Evolutionary conservation across 2,329 filamentous ascomycete genomes (phyloP), one percentile per base, ranked within the genome.

Genomic region (Byssoonygena ceratinophila): DNA sequence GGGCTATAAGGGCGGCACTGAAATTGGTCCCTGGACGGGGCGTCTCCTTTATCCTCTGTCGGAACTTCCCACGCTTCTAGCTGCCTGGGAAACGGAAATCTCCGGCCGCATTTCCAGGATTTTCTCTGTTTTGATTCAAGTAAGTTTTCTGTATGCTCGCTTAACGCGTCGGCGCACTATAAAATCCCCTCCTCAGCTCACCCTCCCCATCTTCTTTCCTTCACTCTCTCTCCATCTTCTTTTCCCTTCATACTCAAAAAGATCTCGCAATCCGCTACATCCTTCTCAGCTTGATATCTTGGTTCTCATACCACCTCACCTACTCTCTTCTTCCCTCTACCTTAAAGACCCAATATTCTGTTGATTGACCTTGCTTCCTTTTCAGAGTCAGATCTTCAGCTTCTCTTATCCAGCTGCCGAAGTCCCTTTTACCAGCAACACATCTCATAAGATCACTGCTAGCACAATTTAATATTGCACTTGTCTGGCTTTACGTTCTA

Each of bases 121-220:
- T 1, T 39, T 48, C 32, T 27, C 32, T 27, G 16, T 40, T 18
- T 16, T 39, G 32, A 39, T 23, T 27, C 14, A 48, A 34, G 46
- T 48, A 14, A 18, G 32, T 29, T 27, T 39, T 39, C 18, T 48
- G 29, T 39, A 39, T 18, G 32, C 32, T 48, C 46, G 46, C 34
- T 48, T 48, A 48, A 29, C 16, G 8, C 36, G 34, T 40, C 9
- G 22, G 14, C 46, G 32, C 46, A 48, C 46, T 48, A 48, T 48
- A 48, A 48, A 39, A 23, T 18, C 7, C 34, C 29, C 29, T 16
- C 22, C 27, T 2, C 16, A 7, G 1, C 16, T 16, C 32, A 29
- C 34, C 23, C n/a, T 16, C n/a, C n/a, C 18, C 36, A 11, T 22
- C 31, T 43, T 20, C n/a, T n/a, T n/a, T n/a, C n/a, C n/a, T n/a